phyloP scores from a whole-genome alignment of 345 rosid genomes.

The Physaria fendleri region DNA sequence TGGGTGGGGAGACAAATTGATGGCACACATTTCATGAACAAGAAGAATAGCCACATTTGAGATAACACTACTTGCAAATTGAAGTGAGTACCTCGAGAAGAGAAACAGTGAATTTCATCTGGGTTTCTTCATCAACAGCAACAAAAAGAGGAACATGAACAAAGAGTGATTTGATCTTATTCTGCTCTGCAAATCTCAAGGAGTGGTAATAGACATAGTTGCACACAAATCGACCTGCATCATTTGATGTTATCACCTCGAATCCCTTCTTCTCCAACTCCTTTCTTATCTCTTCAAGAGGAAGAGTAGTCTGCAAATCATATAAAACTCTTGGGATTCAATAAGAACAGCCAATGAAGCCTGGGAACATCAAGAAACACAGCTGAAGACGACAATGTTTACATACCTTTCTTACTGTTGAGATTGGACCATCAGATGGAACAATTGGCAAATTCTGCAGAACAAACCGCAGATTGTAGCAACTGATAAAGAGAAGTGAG shows the following conservation, averaged over 20 bases:
- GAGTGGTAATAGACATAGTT: constrained; percentile 95
- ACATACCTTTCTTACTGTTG: constrained; percentile 65
- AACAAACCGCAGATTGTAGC: constrained; percentile 44
- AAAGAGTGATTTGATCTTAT: constrained; percentile 65
- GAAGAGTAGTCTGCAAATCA: constrained; percentile 53
- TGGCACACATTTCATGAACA: constrained; percentile 2
- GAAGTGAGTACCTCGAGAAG: constrained; percentile 90
- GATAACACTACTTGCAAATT: constrained; percentile 37
- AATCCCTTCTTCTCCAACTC: constrained; percentile 58
- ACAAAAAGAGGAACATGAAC: constrained; percentile 95
- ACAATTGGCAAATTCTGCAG: constrained; percentile 79
- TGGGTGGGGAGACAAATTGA: constrained; percentile 1
- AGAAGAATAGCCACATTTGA: no score
- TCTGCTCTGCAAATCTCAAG: constrained; percentile 81
- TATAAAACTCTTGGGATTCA: background rate
- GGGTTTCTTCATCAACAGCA: constrained; percentile 82
- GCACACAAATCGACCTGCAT: constrained; percentile 98
- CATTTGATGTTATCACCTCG: constrained; percentile 73
- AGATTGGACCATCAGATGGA: constrained; percentile 72
- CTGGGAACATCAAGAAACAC: background rate
- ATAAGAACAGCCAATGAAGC: background rate
- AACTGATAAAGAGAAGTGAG: constrained; percentile 50
- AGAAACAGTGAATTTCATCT: constrained; percentile 82
- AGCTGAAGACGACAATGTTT: background rate
- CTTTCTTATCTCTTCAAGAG: constrained; percentile 58